Evolutionary conservation across 2,329 filamentous ascomycete species (phyloP).

Genomic region (Ceratocystis eucalypticola): DNA sequence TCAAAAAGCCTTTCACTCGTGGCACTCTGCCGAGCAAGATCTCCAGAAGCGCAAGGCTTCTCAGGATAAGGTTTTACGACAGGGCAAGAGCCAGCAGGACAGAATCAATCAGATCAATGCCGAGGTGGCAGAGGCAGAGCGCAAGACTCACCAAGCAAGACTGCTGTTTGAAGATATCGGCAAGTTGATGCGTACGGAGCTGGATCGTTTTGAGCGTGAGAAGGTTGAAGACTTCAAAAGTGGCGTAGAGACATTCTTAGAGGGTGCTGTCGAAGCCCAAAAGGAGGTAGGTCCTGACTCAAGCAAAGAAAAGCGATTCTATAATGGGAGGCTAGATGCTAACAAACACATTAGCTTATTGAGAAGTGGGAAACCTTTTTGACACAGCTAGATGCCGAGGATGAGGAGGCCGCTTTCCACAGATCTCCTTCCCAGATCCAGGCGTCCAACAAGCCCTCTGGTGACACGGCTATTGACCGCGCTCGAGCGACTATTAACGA

Average conservation of each 20-base stretch:
- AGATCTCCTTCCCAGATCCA: constrained; percentile 45
- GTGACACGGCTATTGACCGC: constrained; percentile 47
- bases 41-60: constrained; percentile 75
- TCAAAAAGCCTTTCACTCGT: constrained; percentile 89
- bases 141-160: constrained; percentile 78
- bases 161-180: constrained; percentile 97
- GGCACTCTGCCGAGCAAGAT: constrained; percentile 83
- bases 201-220: constrained; percentile 89
- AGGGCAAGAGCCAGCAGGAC: constrained; percentile 93
- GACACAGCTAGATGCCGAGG: constrained; percentile 87
- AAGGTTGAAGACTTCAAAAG: constrained; percentile 99
- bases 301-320: background rate
- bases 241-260: constrained; percentile 91
- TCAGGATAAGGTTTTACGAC: constrained; percentile 88
- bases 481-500: constrained; percentile 46
- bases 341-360: constrained; percentile 35
- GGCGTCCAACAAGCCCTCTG: constrained; percentile 35
- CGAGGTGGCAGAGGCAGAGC: constrained; percentile 88
- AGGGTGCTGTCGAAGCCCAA: constrained; percentile 93
- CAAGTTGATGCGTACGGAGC: constrained; percentile 72
- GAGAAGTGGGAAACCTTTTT: constrained; percentile 99
- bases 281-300: constrained; percentile 61
- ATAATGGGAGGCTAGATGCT: background rate
- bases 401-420: constrained; percentile 61
- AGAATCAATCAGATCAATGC: constrained; percentile 81